phyloP scores from a whole-genome alignment of 2,329 filamentous ascomycete species.

The Zalaria obscura region DNA sequence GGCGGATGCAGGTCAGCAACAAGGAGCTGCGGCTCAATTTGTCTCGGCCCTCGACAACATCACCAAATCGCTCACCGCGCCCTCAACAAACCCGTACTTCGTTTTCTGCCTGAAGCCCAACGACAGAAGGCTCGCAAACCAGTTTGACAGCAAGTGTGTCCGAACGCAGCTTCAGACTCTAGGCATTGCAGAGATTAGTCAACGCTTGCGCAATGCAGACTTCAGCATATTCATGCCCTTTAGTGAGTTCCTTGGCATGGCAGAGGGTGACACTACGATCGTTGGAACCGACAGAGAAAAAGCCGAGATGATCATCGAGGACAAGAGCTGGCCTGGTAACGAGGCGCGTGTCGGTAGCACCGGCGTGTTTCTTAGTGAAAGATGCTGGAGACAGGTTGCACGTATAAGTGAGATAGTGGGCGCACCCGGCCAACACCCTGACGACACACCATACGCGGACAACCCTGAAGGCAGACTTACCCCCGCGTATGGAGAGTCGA shows the following conservation, averaged over 20 bases:
- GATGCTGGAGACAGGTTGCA: conserved; percentile 86
- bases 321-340: conserved; percentile 82
- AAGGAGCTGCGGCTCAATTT: conserved; percentile 88
- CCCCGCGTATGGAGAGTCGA: conserved; percentile 46
- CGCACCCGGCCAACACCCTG: conserved; percentile 38
- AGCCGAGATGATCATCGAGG: conserved; percentile 78
- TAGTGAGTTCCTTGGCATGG: conserved; percentile 81
- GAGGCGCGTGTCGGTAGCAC: conserved; percentile 85
- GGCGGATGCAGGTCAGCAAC: conserved; percentile 38
- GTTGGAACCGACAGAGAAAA: conserved; percentile 90
- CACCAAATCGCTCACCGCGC: conserved; percentile 67
- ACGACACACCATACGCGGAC: conserved; percentile 44
- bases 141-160: conserved; percentile 98
- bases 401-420: conserved; percentile 51
- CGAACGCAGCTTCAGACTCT: conserved; percentile 88
- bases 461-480: conserved; percentile 46
- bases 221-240: conserved; percentile 95
- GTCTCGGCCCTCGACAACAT: conserved; percentile 80
- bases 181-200: conserved; percentile 92
- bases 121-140: conserved; percentile 90
- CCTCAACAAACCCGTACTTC: conserved; percentile 85
- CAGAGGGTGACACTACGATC: conserved; percentile 69
- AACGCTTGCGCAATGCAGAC: conserved; percentile 80
- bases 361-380: conserved; percentile 87
- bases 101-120: conserved; percentile 97